Evolutionary conservation across 2,329 filamentous ascomycete species (phyloP).

Genomic region (Epichloe baconii): DNA sequence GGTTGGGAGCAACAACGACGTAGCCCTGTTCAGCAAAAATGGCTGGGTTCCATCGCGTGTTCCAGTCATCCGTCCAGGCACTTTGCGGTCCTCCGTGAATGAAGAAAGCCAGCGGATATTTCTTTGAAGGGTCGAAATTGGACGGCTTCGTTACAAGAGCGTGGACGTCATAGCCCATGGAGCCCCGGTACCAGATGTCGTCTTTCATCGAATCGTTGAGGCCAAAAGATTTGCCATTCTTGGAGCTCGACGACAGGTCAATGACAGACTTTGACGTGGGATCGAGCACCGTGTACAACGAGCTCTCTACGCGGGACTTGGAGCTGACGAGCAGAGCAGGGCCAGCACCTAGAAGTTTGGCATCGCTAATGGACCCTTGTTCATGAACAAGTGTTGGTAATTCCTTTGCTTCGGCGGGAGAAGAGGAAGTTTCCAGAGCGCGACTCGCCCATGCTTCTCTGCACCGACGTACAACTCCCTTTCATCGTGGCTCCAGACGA

Average conservation of each 20-base stretch:
- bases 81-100: conserved; percentile 78
- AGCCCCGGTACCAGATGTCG: conserved; percentile 58
- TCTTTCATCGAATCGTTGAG: conserved; percentile 49
- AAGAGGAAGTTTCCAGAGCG: conserved; percentile 48
- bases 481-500: conserved; percentile 46
- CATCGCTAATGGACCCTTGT: conserved; percentile 40
- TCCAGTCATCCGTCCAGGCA: conserved; percentile 65
- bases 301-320: conserved; percentile 61
- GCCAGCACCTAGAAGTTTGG: conserved; percentile 36
- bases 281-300: conserved; percentile 50
- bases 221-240: conserved; percentile 52
- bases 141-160: conserved; percentile 54
- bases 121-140: conserved; percentile 54
- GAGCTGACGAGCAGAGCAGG: conserved; percentile 48
- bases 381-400: conserved; percentile 36
- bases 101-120: conserved; percentile 65
- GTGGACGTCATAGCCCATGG: conserved; percentile 52
- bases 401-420: conserved; percentile 33
- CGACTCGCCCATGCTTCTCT: conserved; percentile 51
- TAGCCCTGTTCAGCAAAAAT: conserved; percentile 83
- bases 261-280: conserved; percentile 22
- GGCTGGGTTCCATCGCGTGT: conserved; percentile 73
- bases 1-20: conserved; percentile 69
- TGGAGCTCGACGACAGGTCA: conserved; percentile 50
- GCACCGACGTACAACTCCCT: conserved; percentile 58